Percentiles rank a stretch among this genome's conserved stretches.
Evolutionary conservation across 495 filamentous ascomycete genomes (phyloP).

Genomic region (Penicillium odoratum): DNA sequence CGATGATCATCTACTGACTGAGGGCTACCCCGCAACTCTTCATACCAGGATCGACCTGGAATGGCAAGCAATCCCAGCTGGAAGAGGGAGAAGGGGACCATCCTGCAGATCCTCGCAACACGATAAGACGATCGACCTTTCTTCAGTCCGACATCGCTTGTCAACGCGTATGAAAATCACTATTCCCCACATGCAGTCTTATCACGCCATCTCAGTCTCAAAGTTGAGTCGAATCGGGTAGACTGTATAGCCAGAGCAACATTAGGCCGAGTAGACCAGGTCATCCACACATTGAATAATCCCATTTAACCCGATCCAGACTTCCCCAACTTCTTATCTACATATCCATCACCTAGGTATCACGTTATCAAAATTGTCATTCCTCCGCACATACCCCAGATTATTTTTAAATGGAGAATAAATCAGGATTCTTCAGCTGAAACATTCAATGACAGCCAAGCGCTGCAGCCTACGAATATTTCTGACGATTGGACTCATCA

Average conservation of each 20-base stretch:
- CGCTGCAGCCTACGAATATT: background rate
- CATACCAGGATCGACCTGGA: constrained; percentile 4
- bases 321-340: background rate
- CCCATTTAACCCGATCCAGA: too few species aligned
- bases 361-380: constrained; percentile 8
- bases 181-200: background rate
- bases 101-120: background rate
- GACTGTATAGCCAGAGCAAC: background rate
- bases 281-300: too few species aligned
- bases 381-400: constrained; percentile 1
- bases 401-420: too few species aligned
- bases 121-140: constrained; percentile 9
- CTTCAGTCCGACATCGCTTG: constrained; percentile 16
- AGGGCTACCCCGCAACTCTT: constrained; percentile 11
- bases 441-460: background rate
- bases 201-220: background rate
- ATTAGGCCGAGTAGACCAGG: too few species aligned
- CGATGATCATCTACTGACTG: constrained; percentile 11
- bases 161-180: background rate
- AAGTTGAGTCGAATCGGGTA: background rate
- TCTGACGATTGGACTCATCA: constrained; percentile 1
- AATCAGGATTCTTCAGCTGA: too few species aligned
- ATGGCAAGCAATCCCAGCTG: background rate
- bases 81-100: background rate
- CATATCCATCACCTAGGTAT: background rate